A percentile compares a stretch with the other conserved stretches of the same genome.
Conservation (phyloP, 2,329 filamentous ascomycete species). For the Sphaerostilbella broomeana region DNA sequence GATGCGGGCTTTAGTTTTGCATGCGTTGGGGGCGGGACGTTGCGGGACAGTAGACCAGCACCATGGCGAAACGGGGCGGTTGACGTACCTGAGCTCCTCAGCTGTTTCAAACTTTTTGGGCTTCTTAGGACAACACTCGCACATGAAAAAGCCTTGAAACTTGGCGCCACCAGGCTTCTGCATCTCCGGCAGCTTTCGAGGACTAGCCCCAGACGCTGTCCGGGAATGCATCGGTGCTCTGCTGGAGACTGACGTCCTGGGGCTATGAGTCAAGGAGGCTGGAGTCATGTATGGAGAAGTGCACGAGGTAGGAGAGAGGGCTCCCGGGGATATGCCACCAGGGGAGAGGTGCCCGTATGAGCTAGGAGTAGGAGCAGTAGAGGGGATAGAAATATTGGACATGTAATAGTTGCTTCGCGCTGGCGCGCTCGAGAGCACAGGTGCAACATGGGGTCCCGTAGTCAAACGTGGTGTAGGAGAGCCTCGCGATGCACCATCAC, state of each 20-base stretch:
- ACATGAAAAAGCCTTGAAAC: conserved; percentile 56
- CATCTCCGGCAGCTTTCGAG: conserved; percentile 46
- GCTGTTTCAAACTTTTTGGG: conserved; percentile 87
- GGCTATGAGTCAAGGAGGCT: conserved; percentile 43
- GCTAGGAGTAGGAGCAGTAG: conserved; percentile 37
- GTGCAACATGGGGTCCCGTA: conserved; percentile 37
- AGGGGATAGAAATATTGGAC: conserved; percentile 37
- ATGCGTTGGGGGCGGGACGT: not conserved
- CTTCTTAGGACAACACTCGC: conserved; percentile 95
- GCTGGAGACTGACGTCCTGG: conserved; percentile 38
- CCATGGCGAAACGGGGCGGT: not conserved
- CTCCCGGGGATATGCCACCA: conserved; percentile 39
- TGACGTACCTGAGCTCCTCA: conserved; percentile 69
- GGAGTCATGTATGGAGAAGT: conserved; percentile 45
- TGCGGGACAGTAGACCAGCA: not conserved
- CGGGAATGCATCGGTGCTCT: conserved; percentile 38
- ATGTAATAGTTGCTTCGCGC: conserved; percentile 43
- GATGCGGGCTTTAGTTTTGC: no score
- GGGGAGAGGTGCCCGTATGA: conserved; percentile 44
- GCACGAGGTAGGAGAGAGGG: conserved; percentile 43
- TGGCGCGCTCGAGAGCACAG: conserved; percentile 32
- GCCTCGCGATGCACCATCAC: conserved; percentile 42
- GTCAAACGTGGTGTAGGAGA: conserved; percentile 47
- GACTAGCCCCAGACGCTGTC: conserved; percentile 42
- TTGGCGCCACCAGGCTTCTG: conserved; percentile 42